Percentiles rank a stretch among this genome's conserved stretches.
phyloP scores from a whole-genome alignment of 352 stramenopile species.

The Thalassiosira ordinaria region DNA sequence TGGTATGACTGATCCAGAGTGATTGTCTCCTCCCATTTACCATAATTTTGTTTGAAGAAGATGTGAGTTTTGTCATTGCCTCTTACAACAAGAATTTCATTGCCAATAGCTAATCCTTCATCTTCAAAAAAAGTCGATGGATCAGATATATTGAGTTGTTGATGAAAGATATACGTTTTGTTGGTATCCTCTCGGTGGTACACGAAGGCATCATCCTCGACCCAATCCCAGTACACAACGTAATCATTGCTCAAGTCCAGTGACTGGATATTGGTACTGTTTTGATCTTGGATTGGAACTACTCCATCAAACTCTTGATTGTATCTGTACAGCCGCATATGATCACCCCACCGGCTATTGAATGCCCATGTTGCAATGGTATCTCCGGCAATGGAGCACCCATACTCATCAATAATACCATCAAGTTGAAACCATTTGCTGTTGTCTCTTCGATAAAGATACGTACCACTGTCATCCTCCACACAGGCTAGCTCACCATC shows the following conservation, averaged over 20 bases:
- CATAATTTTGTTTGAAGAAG: not conserved
- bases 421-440: conserved; percentile 1
- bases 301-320: not conserved
- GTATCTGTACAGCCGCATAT: not conserved
- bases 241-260: not conserved
- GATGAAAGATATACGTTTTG: not conserved
- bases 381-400: not conserved
- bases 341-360: not conserved
- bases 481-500: not conserved
- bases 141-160: not conserved
- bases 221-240: not conserved
- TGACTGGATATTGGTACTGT: no score
- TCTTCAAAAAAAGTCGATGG: no score
- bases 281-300: not conserved
- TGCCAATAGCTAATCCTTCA: not conserved
- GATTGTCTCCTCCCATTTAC: not conserved
- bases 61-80: not conserved
- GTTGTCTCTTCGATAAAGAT: not conserved
- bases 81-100: not conserved
- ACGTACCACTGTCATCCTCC: not conserved
- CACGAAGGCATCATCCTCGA: not conserved
- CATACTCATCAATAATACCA: not conserved
- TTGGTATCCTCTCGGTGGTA: not conserved
- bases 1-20: no score
- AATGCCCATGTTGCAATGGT: not conserved